Base-by-base conservation (phyloP, 2,329 filamentous ascomycete species). In the Boeremia lycopersici region DNA sequence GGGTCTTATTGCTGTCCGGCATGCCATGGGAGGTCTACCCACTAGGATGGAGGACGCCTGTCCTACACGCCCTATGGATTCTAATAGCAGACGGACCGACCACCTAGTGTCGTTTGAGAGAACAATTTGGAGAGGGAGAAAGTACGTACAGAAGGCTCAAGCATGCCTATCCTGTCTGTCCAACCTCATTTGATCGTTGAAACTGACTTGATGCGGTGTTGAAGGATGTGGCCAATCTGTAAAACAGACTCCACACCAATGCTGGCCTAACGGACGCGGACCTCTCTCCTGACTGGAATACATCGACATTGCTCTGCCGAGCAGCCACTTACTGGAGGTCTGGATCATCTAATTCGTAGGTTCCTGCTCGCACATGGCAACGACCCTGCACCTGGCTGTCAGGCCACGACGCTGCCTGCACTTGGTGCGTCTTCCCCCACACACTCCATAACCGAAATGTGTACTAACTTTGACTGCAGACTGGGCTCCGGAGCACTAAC, bases 71-170 rank as follows among this genome's bases (percentile, higher is more conserved):
- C 25, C 26, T 34, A 26, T 35, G 53, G 56, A 57, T 43, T 46
- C 54, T 59, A 58, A 54, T 15, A 33, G 40, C 17, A 49, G 50
- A 46, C 44, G 30, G 47, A 42, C 48, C 33, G 54, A 50, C 52
- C 36, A 48, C 46, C 53, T 17, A 43, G 33, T 11, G 34, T 35
- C 15, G 9, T 30, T 29, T 25, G 9, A 25, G 13, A n/a, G 29
- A 33, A 23, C 17, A 36, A 25, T 23, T 40, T 41, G 30, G 30
- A 46, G 35, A 49, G 41, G 52, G 52, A 46, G 6, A 46, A 46
- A 46, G 72, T 74, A 74, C 71, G 72, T 74, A 74, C 64, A 54
- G 55, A 61, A 60, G 67, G 70, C 69, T 46, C 15, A 62, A 52
- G 52, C 19, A 49, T 57, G 68, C 65, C 69, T 66, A 53, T 60